These are phyloP conservation scores for Emmonsia crescens DNA, from an alignment of 2,329 filamentous ascomycete genomes.

Conservation along the genomic window DNA sequence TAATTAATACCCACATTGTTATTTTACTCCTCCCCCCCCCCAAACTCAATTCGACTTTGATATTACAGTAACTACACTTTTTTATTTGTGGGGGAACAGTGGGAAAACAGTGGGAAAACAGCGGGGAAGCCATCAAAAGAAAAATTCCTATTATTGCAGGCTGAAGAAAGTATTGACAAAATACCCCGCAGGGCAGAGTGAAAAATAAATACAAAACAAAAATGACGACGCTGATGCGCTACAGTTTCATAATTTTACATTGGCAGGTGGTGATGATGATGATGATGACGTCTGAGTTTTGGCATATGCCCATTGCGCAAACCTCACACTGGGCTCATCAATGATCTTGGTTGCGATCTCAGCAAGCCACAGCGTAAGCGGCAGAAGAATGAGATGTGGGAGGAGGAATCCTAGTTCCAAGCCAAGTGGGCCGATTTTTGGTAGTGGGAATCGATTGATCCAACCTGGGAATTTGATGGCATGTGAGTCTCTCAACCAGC, in stretches of 20 bases:
- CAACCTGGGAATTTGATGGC: constrained; percentile 44
- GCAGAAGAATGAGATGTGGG: constrained; percentile 50
- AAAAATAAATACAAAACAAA: not conserved
- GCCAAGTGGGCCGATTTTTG: constrained; percentile 47
- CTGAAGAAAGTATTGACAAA: not conserved
- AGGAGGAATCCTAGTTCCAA: constrained; percentile 50
- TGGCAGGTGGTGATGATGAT: not conserved
- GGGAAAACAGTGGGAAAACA: not conserved
- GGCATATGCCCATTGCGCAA: constrained; percentile 48
- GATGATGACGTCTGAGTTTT: constrained; percentile 24
- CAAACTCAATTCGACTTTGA: not conserved
- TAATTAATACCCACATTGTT: not conserved
- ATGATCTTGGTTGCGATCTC: constrained; percentile 46
- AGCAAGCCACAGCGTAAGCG: constrained; percentile 48
- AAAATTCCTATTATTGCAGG: not conserved
- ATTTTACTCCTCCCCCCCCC: not conserved
- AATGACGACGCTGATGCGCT: not conserved
- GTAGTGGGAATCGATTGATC: constrained; percentile 46
- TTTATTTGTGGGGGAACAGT: not conserved
- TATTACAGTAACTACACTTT: not conserved
- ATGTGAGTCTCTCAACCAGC: constrained; percentile 43
- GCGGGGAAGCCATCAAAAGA: not conserved
- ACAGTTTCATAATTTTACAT: constrained; percentile 6
- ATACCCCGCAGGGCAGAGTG: not conserved
- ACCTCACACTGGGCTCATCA: constrained; percentile 50